phyloP scores from a whole-genome alignment of 164 flowering plant species.

The Dillenia suffruticosa region DNA sequence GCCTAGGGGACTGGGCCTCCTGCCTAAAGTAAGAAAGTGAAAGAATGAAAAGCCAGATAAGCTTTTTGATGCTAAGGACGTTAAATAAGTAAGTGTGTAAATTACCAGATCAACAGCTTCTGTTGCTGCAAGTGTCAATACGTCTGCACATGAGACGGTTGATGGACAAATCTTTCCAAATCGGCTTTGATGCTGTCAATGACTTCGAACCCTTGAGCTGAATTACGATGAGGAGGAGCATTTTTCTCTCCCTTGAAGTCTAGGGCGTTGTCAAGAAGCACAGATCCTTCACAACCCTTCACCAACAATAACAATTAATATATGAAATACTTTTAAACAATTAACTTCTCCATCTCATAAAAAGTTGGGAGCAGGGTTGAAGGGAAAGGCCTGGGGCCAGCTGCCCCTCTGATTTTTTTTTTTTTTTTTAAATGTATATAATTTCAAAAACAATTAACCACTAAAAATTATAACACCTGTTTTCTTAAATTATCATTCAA shows the following conservation, averaged over 20 bases:
- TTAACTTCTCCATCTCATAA: too few relatives aligned
- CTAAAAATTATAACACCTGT: too few relatives aligned
- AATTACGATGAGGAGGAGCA: conserved; percentile 41
- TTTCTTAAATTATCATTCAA: too few relatives aligned
- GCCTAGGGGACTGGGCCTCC: conserved; percentile 67
- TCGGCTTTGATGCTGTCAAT: conserved; percentile 57
- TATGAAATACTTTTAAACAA: too few relatives aligned
- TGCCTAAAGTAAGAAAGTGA: conserved; percentile 24
- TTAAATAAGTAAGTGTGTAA: not conserved
- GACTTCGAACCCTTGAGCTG: conserved; percentile 48
- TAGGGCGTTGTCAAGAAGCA: conserved; percentile 53
- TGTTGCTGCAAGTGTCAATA: conserved; percentile 58
- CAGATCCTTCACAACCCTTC: conserved; percentile 80
- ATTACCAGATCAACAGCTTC: conserved; percentile 49
- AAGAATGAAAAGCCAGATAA: not conserved
- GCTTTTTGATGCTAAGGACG: not conserved
- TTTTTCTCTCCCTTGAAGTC: conserved; percentile 56
- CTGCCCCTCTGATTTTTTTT: too few relatives aligned
- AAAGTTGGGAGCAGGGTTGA: too few relatives aligned
- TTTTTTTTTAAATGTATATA: too few relatives aligned
- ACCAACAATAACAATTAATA: not conserved
- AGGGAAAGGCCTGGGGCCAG: too few relatives aligned
- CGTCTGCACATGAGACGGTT: conserved; percentile 60
- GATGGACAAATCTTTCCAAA: conserved; percentile 52
- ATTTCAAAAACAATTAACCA: too few relatives aligned